Base-by-base conservation (phyloP, 148 eudicot genomes). In the Oxyria digyna region DNA sequence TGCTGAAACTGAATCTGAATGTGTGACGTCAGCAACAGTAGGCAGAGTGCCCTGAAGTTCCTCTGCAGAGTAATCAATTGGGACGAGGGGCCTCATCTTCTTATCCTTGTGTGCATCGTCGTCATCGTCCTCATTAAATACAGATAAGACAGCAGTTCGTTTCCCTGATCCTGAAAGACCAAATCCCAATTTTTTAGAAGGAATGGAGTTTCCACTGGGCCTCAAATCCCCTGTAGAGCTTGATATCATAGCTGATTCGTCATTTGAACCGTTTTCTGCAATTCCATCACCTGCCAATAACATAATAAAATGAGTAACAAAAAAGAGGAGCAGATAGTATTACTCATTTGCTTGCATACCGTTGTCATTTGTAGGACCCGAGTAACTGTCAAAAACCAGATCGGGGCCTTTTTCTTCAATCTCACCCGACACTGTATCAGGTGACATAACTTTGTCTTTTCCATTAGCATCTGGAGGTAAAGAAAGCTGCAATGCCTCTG, bases 1-100 rank as follows among this genome's bases (percentile, higher is more conserved):
- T 46, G 92, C 93, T 55, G 65, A 59, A 71, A 74, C 91, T 67
- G 81, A 59, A 70, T 77, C 73, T 27, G 87, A 72, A 49, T 90
- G 73, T 62, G 82, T 77, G 43, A 75, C 75, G 26, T 72, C 88
- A 77, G 85, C 73, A 70, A 65, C 72, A 37, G 81, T 57, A 75
- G 76, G 27, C 72, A 80, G 84, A 42, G 78, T 78, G 55, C 81
- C 91, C 73, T 90, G 91, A 69, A 84, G 82, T 75, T 95, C 99
- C 74, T 91, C 99, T 20, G 89, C 80, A 62, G 99, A 86, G 84
- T 95, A 88, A 73, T 95, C 97, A 74, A 91, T 87, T 3, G 99
- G 99, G 73, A 91, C 96, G 68, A 95, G 77, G 78, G 99, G 99
- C 80, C 97, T 85, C 96, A 91, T 87, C 77, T 88, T 91, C 85